Evolutionary conservation across 495 filamentous ascomycete species (phyloP).

Genomic region (Trichoderma erinaceum): DNA sequence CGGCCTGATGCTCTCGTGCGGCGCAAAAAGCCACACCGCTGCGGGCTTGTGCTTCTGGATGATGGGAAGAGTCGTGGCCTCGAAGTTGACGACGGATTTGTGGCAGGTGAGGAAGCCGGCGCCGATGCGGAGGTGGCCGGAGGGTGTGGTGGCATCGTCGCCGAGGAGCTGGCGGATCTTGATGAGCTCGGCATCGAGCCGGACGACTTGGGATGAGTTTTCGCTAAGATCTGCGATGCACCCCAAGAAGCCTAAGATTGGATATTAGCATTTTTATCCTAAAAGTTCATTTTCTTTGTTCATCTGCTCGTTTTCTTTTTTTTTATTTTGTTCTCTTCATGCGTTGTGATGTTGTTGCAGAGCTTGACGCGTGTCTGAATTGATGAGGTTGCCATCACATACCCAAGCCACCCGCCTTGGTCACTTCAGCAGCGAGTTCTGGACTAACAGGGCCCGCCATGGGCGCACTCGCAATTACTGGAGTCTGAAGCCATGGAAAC

Average conservation of each 20-base stretch:
- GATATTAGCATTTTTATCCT: background rate
- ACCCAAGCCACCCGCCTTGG: slow-evolving; percentile 62
- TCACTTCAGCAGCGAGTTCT: slow-evolving; percentile 57
- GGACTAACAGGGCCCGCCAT: slow-evolving; percentile 64
- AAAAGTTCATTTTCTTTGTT: background rate
- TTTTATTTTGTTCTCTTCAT: background rate
- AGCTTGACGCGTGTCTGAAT: background rate
- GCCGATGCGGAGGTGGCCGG: slow-evolving; percentile 29
- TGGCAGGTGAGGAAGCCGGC: slow-evolving; percentile 35
- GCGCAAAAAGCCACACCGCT: slow-evolving; percentile 74
- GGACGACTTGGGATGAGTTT: slow-evolving; percentile 23
- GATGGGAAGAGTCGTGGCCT: slow-evolving; percentile 30
- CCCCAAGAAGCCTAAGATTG: slow-evolving; percentile 32
- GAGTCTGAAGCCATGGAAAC: slow-evolving; percentile 55
- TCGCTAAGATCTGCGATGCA: slow-evolving; percentile 32
- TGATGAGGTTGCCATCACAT: slow-evolving; percentile 9
- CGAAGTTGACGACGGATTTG: slow-evolving; percentile 26
- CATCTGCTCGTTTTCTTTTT: background rate
- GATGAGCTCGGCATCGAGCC: slow-evolving; percentile 33
- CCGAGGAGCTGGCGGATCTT: slow-evolving; percentile 25
- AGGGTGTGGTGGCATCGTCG: slow-evolving; percentile 26
- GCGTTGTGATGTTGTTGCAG: background rate
- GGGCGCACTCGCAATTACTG: slow-evolving; percentile 62
- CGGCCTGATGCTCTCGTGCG: slow-evolving; percentile 38
- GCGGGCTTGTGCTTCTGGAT: slow-evolving; percentile 48